Base-by-base conservation (phyloP, 192 early-diverging fungal species). In the Mortierella hygrophila region DNA sequence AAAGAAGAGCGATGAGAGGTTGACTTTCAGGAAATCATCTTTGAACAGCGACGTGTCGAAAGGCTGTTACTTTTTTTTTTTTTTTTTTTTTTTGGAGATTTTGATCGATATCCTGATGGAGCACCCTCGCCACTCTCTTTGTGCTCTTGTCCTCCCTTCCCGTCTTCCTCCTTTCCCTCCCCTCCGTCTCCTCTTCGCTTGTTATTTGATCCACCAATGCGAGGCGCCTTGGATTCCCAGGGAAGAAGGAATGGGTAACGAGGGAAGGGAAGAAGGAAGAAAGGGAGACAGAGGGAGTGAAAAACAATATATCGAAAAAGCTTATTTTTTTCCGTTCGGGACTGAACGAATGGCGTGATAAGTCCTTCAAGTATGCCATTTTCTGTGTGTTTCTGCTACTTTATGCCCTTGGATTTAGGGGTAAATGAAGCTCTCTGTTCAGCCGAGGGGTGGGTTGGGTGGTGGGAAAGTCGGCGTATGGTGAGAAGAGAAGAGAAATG, bases 391-490 rank as follows among this genome's bases (percentile, higher is more conserved):
- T 52, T 52, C 5, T 52, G 49, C 18, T 52, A 6, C 21, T 18
- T 52, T 52, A 18, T 52, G 5, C 49, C 5, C 49, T 21, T 21
- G 5, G 18, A 5, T 52, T 16, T 52, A 18, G 3, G 60, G 60
- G 60, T 29, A 65, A 65, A 65, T 15, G 60, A 23, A n/a, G 60
- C 60, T 65, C 60, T 32, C 60, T 65, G 29, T 65, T 65, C 60
- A 32, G 32, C 60, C 60, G 29, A 3, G 13, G 29, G 23, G n/a
- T 18, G 44, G 10, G 44, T 9, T 9, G 44, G 44, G 44, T 1
- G 44, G 44, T 9, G 10, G 13, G 44, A 0, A 11, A 15, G 44
- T 13, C 9, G 10, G 18, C 3, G 15, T 18, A 16, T 52, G 4
- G 16, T 18, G 13, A 49, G 13, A 49, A 49, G 13, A 49, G 13